Evolutionary conservation across 306 rosid species (phyloP).

Genomic region (Acacia confusa): DNA sequence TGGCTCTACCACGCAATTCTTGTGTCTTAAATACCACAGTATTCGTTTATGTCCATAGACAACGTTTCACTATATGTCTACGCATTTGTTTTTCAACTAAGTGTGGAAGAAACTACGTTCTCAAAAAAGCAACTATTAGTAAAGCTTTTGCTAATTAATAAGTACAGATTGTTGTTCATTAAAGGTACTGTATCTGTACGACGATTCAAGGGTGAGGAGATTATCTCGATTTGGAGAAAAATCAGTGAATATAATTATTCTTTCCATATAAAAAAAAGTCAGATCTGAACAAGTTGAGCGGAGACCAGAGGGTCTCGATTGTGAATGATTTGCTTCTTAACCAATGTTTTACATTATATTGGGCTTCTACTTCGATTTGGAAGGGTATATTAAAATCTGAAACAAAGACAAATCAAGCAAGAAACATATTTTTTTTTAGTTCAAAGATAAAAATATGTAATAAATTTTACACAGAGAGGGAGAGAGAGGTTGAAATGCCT

Average conservation of each 20-base stretch:
- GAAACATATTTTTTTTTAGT: neutral
- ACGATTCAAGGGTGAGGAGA: neutral
- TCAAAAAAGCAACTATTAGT: neutral
- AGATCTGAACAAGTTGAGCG: neutral
- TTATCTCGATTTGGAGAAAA: neutral
- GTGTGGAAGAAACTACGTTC: neutral
- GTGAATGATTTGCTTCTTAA: neutral
- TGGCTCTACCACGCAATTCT: constrained; percentile 15
- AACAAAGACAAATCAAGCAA: neutral
- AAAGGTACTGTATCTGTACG: neutral
- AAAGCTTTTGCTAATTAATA: neutral
- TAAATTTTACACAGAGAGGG: neutral
- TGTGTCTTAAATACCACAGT: neutral
- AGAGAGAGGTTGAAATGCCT: neutral
- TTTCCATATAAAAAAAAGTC: neutral
- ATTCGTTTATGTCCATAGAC: neutral
- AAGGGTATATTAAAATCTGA: neutral
- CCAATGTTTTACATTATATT: neutral
- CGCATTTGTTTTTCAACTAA: neutral
- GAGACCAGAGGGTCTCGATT: neutral
- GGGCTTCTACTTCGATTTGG: neutral
- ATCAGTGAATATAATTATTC: neutral
- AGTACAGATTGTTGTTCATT: neutral
- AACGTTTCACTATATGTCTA: neutral
- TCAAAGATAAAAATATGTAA: neutral